Conservation (phyloP, 768 basidiomycete species). For the Boletus reticulatus region DNA sequence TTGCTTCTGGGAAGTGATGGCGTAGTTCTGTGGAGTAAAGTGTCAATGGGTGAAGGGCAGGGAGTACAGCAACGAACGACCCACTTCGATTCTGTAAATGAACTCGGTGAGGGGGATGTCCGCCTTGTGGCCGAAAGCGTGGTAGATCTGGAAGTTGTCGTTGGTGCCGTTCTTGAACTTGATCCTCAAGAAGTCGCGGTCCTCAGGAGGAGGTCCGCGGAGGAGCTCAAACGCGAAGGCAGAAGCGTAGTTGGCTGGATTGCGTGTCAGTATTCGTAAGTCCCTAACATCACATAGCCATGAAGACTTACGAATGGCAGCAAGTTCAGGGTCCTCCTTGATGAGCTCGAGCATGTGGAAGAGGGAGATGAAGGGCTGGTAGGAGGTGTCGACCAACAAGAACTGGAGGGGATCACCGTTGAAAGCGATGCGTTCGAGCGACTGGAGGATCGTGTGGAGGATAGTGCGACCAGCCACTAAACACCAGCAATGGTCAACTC, state of each 20-base stretch:
- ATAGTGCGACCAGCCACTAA: slow-evolving; percentile 82
- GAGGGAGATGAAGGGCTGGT: slow-evolving; percentile 89
- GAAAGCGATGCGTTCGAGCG: slow-evolving; percentile 77
- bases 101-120: slow-evolving; percentile 85
- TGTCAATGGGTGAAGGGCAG: neutral
- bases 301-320: slow-evolving; percentile 58
- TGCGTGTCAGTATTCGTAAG: slow-evolving; percentile 9
- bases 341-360: slow-evolving; percentile 72
- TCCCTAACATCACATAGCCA: neutral
- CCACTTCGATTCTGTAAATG: slow-evolving; percentile 77
- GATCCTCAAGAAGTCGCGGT: slow-evolving; percentile 80
- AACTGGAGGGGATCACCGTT: slow-evolving; percentile 78
- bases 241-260: slow-evolving; percentile 66
- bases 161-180: slow-evolving; percentile 82
- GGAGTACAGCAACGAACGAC: slow-evolving; percentile 7
- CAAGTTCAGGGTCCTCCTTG: slow-evolving; percentile 55
- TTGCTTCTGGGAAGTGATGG: slow-evolving; percentile 42
- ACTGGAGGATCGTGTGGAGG: slow-evolving; percentile 64
- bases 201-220: slow-evolving; percentile 69
- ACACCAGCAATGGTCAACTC: slow-evolving; percentile 8
- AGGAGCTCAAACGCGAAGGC: slow-evolving; percentile 79
- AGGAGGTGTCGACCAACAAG: slow-evolving; percentile 75
- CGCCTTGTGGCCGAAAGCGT: slow-evolving; percentile 70
- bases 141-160: slow-evolving; percentile 59
- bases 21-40: slow-evolving; percentile 36